A percentile compares a stretch with the other conserved stretches of the same genome.
phyloP scores from a whole-genome alignment of 2,329 filamentous ascomycete genomes.

The Elsinoe australis region DNA sequence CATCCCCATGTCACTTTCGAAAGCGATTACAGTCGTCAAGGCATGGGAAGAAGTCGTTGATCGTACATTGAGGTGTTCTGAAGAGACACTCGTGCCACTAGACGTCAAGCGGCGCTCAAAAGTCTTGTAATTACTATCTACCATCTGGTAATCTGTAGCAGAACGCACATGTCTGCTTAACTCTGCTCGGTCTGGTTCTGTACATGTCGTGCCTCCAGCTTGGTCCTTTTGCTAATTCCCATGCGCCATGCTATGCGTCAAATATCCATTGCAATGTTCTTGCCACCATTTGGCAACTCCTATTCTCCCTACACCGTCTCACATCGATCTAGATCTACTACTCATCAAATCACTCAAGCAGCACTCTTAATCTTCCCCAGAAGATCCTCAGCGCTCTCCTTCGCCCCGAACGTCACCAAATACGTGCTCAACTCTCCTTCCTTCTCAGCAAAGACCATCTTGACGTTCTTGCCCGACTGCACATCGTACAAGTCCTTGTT shows the following conservation, averaged over 20 bases:
- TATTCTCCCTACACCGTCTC: too few relatives aligned
- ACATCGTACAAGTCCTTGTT: constrained; percentile 45
- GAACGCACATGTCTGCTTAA: too few relatives aligned
- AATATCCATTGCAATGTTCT: not conserved
- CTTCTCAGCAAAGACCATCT: constrained; percentile 41
- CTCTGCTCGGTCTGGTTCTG: too few relatives aligned
- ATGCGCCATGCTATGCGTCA: constrained; percentile 11
- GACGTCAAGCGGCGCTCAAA: too few relatives aligned
- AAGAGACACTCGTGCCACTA: too few relatives aligned
- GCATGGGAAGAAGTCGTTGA: not conserved
- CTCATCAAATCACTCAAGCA: constrained; percentile 27
- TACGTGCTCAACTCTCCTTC: constrained; percentile 58
- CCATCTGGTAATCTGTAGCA: too few relatives aligned
- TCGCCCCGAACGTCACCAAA: constrained; percentile 62
- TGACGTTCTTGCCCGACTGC: constrained; percentile 42
- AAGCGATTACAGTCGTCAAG: not conserved
- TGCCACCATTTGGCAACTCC: not conserved
- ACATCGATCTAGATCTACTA: too few relatives aligned
- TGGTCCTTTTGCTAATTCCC: not conserved
- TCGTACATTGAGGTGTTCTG: not conserved
- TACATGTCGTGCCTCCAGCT: not conserved
- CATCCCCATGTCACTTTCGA: too few relatives aligned
- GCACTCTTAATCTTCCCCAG: constrained; percentile 40
- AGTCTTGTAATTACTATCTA: too few relatives aligned
- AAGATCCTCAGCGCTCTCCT: constrained; percentile 45